These are phyloP conservation scores for Mycena olivaceomarginata DNA, from an alignment of 768 basidiomycete genomes.

Conservation along the genomic window DNA sequence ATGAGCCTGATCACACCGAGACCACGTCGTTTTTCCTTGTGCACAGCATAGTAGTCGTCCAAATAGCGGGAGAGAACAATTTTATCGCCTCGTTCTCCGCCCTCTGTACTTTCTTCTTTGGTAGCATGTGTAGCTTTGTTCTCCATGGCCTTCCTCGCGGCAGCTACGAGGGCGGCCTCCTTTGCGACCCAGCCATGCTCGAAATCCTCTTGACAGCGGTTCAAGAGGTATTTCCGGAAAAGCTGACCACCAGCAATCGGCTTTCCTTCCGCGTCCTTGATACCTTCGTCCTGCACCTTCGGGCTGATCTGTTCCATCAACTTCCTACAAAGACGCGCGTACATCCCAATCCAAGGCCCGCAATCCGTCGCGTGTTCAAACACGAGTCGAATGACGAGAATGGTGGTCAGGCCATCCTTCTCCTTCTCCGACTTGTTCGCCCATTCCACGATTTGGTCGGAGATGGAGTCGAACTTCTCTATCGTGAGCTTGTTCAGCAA, in stretches of 20 bases:
- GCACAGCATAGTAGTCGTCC: conserved; percentile 96
- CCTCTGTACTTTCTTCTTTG: conserved; percentile 65
- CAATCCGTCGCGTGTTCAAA: conserved; percentile 99
- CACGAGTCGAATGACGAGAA: conserved; percentile 96
- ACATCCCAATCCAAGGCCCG: conserved; percentile 97
- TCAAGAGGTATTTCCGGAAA: conserved; percentile 98
- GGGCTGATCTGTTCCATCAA: conserved; percentile 96
- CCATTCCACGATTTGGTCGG: conserved; percentile 95
- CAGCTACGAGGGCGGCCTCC: conserved; percentile 90
- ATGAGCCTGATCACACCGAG: conserved; percentile 98
- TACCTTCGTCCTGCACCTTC: conserved; percentile 93
- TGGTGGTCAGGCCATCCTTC: conserved; percentile 94
- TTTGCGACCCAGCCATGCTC: conserved; percentile 96
- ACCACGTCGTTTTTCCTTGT: conserved; percentile 97
- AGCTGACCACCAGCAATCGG: conserved; percentile 95
- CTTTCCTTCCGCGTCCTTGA: conserved; percentile 87
- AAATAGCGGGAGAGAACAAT: conserved; percentile 74
- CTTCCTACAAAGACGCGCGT: conserved; percentile 95
- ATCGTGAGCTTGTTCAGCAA: conserved; percentile 97
- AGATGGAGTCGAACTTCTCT: conserved; percentile 97
- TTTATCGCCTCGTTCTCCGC: conserved; percentile 78
- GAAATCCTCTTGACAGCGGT: conserved; percentile 98
- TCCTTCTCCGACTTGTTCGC: conserved; percentile 95
- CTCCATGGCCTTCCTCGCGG: conserved; percentile 88
- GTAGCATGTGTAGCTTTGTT: conserved; percentile 87